Percentiles rank a stretch among this genome's conserved stretches.
These are phyloP conservation scores for Ceratocystis cacaofunesta DNA, from an alignment of 2,329 filamentous ascomycete genomes.

Conservation along the genomic window DNA sequence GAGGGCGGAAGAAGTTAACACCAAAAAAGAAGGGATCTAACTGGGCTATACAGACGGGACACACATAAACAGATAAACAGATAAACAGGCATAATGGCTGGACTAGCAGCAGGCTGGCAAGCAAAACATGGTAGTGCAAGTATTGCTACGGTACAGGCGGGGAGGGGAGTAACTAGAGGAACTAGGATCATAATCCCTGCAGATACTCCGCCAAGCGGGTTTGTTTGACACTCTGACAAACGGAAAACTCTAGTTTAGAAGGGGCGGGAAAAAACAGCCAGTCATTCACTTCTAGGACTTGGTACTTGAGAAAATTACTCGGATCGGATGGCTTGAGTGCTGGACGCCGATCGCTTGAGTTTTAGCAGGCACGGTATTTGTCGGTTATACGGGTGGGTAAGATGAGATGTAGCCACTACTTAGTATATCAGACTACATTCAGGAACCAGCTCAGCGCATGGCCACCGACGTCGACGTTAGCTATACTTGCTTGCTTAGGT, in stretches of 20 bases:
- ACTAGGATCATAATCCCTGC: conserved; percentile 16
- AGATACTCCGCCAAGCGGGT: conserved; percentile 3
- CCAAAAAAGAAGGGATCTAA: no score
- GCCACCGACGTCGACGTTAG: not conserved
- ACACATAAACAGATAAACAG: no score
- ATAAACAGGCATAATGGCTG: no score
- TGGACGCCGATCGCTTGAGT: not conserved
- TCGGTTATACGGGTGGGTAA: not conserved
- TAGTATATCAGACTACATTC: not conserved
- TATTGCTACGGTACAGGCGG: not conserved
- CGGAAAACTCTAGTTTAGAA: not conserved
- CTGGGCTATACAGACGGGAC: no score
- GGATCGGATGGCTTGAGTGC: not conserved
- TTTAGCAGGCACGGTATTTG: not conserved
- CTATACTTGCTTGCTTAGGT: not conserved
- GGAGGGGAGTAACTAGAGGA: not conserved
- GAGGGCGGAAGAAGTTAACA: no score
- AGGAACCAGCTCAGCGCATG: not conserved
- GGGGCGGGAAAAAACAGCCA: not conserved
- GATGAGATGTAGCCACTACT: not conserved
- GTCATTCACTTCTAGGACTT: not conserved
- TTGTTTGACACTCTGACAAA: not conserved
- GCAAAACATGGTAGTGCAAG: not conserved
- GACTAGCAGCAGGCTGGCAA: not conserved
- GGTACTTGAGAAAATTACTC: not conserved